Base-by-base conservation (phyloP, 768 basidiomycete species). In the Pleurotus eryngii region DNA sequence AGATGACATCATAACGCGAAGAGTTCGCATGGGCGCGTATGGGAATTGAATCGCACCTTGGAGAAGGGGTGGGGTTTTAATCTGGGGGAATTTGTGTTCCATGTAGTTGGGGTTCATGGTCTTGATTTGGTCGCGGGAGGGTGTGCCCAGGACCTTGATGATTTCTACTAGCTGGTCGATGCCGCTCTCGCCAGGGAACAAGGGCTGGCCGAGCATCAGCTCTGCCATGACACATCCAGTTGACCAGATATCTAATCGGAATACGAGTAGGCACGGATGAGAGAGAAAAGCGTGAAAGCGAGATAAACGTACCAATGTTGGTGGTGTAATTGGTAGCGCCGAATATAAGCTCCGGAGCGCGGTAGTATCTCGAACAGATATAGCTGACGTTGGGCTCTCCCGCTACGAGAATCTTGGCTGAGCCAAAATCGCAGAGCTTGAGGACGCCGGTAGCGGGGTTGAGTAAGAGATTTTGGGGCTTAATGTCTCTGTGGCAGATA, bases 31-130 rank as follows among this genome's bases (percentile, higher is more conserved):
- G 17, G 49, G 6, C 51, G 39, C 20, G 51, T 17, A 38, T 4
- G 47, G 17, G 26, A 20, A 20, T 35, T n/a, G 46, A 27, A 7
- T 68, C 73, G 24, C 58, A 92, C 93, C 86, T 98, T 98, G 69
- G 89, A 90, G 80, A 98, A 98, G 0, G 95, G 95, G 69, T 98
- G 96, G n/a, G 95, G 94, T 71, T 71, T 96, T 95, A 80, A 99
- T 99, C 75, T 98, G 96, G 1, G 97, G 97, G 80, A 99, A 99
- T 75, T 98, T 98, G 85, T 99, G 97, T 70, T 99, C 97, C 97
- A 98, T 98, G 76, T 99, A 99, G 78, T 99, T 99, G 56, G 97
- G 97, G 75, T 99, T 99, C 97, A 99, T 99, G 64, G 97, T 98
- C 87, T 99, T 98, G 84, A 99, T 99, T 74, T 99, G 97, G 70